Base-by-base conservation (phyloP, 495 filamentous ascomycete species). In the Xylaria scruposa region DNA sequence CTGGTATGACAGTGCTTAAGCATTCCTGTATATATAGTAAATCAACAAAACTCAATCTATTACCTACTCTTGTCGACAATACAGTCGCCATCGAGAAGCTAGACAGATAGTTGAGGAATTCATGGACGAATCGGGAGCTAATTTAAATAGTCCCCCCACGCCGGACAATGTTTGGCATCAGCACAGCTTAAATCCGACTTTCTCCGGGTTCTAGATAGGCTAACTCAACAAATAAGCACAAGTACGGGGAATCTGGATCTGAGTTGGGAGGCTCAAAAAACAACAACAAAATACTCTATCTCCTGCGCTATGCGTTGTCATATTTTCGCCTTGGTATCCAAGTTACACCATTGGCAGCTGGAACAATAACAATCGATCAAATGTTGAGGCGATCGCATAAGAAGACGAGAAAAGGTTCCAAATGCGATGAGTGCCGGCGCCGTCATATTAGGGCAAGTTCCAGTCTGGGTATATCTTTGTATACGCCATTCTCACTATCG, bases 401-500 rank as follows among this genome's bases (percentile, higher is more conserved):
- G 36, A 70, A 60, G 67, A 61, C 67, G 31, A 70, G 33, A 60
- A 70, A 70, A 38, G 67, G 67, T 17, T 70, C 54, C 29, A 61
- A 70, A 26, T 70, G 67, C 42, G 67, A 60, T 13, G 54, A 70
- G 29, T 70, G 54, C 42, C 38, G 54, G 10, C 67, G 67, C 67
- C 67, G 67, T 49, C 67, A 68, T 47, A 68, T 68, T 19, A 68
- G 67, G 53, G 67, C 67, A 68, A 68, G 67, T 68, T 68, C 38
- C 36, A 40, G 19, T 38, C 58, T 40, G 19, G 40, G 33, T n/a
- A 38, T 60, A 36, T 21, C 6, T 38, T 60, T 21, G n/a, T 36
- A 60, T 38, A 4, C 13, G 51, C 54, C 29, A 12, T 33, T 36
- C 10, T 12, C 19, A 12, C 54, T 26, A 2, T 33, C 29, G 26